A percentile compares a stretch with the other conserved stretches of the same genome.
phyloP scores from a whole-genome alignment of 345 rosid species.

The Luvunga scandens region DNA sequence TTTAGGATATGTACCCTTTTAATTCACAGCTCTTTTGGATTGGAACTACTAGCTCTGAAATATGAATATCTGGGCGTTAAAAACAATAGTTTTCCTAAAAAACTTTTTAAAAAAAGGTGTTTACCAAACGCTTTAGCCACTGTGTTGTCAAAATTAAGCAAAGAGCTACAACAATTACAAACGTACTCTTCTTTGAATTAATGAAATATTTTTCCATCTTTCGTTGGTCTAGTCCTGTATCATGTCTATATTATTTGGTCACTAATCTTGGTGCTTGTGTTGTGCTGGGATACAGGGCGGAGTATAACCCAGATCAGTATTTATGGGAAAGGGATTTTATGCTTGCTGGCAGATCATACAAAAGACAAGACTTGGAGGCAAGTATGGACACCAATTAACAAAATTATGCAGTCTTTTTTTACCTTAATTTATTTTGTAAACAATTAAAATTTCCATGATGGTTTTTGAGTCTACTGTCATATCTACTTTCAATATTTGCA shows the following conservation, averaged over 20 bases:
- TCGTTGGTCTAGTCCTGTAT: not conserved
- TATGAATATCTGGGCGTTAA: too few species aligned
- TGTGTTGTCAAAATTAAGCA: too few species aligned
- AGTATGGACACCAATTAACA: slow-evolving; percentile 43
- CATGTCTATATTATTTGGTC: not conserved
- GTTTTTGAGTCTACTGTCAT: slow-evolving; percentile 14
- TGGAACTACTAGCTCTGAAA: too few species aligned
- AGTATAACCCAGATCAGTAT: slow-evolving; percentile 86
- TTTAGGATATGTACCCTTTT: not conserved
- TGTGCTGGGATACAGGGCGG: slow-evolving; percentile 59
- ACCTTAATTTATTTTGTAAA: not conserved
- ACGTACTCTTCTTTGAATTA: not conserved
- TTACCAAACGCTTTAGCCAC: too few species aligned
- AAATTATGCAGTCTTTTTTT: not conserved
- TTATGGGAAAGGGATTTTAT: slow-evolving; percentile 87
- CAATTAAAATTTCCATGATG: not conserved
- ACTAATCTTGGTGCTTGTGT: not conserved
- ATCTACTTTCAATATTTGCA: slow-evolving; percentile 35
- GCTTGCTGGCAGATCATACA: slow-evolving; percentile 71
- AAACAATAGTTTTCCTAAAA: too few species aligned
- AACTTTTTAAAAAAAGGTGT: too few species aligned
- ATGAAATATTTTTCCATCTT: not conserved
- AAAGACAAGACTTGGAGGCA: slow-evolving; percentile 96
- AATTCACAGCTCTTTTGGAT: too few species aligned
- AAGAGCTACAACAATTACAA: too few species aligned